These are phyloP conservation scores for Beauveria asiatica DNA, from an alignment of 2,329 filamentous ascomycete species.

Conservation along the genomic window DNA sequence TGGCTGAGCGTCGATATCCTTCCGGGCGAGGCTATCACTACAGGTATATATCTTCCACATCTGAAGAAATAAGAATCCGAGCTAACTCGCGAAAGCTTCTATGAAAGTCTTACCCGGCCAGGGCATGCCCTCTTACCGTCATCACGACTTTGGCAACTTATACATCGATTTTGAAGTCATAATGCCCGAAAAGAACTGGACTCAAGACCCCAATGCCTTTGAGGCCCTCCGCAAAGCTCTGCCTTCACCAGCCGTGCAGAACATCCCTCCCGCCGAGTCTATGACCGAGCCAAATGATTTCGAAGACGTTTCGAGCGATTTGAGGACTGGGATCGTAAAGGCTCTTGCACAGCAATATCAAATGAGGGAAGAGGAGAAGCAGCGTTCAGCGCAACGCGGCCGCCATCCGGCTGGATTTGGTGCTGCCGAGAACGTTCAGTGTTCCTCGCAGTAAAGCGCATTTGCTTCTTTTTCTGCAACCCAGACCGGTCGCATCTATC, in stretches of 20 bases:
- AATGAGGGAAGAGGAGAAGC: conserved; percentile 47
- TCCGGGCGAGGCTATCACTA: conserved; percentile 88
- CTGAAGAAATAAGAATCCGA: conserved; percentile 15
- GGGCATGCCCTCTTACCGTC: conserved; percentile 92
- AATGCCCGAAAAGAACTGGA: conserved; percentile 77
- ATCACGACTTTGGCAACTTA: conserved; percentile 92
- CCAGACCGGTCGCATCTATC: neutral
- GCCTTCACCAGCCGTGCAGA: conserved; percentile 57
- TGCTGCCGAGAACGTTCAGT: conserved; percentile 71
- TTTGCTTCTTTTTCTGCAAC: neutral
- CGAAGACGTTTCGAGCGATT: conserved; percentile 53
- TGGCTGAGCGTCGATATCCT: conserved; percentile 92
- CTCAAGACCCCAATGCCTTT: conserved; percentile 59
- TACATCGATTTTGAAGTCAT: conserved; percentile 98
- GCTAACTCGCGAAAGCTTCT: conserved; percentile 47
- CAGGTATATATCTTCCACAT: conserved; percentile 52
- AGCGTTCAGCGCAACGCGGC: too few species aligned
- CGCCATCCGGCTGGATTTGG: conserved; percentile 30
- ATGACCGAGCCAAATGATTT: conserved; percentile 89
- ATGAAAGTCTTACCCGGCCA: conserved; percentile 93
- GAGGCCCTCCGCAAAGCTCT: conserved; percentile 75
- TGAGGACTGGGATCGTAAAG: too few species aligned
- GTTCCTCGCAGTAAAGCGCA: conserved; percentile 67
- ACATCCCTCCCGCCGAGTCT: conserved; percentile 65
- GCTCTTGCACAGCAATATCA: conserved; percentile 40